Base-by-base conservation (phyloP, 2,329 filamentous ascomycete genomes). In the Penicillium oxalicum region DNA sequence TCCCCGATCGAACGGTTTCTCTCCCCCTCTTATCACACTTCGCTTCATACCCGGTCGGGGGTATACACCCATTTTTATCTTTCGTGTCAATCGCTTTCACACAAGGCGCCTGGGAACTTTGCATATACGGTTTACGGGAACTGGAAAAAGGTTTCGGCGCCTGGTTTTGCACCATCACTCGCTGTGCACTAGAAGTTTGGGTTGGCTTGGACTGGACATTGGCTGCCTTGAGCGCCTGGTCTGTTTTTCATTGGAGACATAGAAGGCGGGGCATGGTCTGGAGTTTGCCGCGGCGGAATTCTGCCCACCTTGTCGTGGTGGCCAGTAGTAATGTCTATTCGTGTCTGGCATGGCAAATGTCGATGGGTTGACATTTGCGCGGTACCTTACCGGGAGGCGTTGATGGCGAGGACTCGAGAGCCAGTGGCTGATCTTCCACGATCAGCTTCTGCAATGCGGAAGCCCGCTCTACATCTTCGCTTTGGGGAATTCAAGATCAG, bases 71-170 rank as follows among this genome's bases (percentile, higher is more conserved):
- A 61, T 62, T 57, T 55, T 54, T 58, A 60, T 53, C 53, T 59
- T 68, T 69, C 63, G 55, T 67, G 67, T 69, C 67, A 54, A 62
- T 70, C 67, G 66, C 63, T 70, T 63, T 65, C 53, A 51, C 51
- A 54, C 54, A 58, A 32, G 66, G 67, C 66, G 67, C 63, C 61
- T 65, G 57, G 65, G 59, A 55, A 48, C 47, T 59, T 45, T 34
- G 9, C 53, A 54, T 52, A 59, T 50, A 52, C 50, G 57, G 56
- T 47, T 36, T 50, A 51, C 51, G 45, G 48, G 52, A 57, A 54
- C 56, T 58, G 42, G 59, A 61, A 58, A 53, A 55, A 52, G 54
- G 50, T 53, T 59, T 55, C 47, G 63, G 61, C 55, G 59, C 61
- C 56, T 54, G 65, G 60, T 32, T 51, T 53, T 63, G 63, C 65